Base-by-base conservation (phyloP, 1,284 basidiomycete genomes). In the Trametes polyzona region DNA sequence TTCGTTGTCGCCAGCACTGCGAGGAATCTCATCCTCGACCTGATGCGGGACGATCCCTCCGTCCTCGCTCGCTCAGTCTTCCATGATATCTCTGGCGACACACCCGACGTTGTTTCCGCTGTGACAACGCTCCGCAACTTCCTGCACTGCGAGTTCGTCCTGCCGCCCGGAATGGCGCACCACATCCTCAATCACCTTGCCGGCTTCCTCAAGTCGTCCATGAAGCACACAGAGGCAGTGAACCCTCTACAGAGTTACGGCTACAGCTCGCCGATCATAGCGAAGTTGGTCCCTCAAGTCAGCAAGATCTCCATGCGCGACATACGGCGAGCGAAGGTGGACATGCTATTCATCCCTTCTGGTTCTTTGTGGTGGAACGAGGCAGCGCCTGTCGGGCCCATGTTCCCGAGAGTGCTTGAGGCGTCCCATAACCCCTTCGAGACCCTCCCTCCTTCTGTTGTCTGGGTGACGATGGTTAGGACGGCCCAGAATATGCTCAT, bases 41-140 rank as follows among this genome's bases (percentile, higher is more conserved):
- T 89, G 30, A 88, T 93, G 82, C 79, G 89, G 23, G 88, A 91
- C 64, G 91, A 93, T 64, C 84, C 90, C 1, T 75, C 78, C 17
- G 73, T 88, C 7, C 73, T 92, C 14, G 77, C 83, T 12, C 79
- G 89, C n/a, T 81, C 87, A 4, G 74, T 86, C 14, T 77, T 90
- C 49, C 87, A 91, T 59, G 71, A 79, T 14, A 73, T 92, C 7
- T 75, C 78, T 2, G 80, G 78, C 6, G 79, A 83, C 33, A 74
- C 81, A 12, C 73, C 74, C 19, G 78, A 79, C 40, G 70, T 85
- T 14, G 63, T 73, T 1, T 65, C 69, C 41, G 81, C 84, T 24
- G 73, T 83, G 40, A 69, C 78, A 4, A 75, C 78, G 40, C 70
- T 92, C 57, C 76, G 80, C 32, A 72, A 79, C 27, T 77, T 86